Conservation (phyloP, 805 yeast species). For the Diddensiella caesifluorescens region DNA sequence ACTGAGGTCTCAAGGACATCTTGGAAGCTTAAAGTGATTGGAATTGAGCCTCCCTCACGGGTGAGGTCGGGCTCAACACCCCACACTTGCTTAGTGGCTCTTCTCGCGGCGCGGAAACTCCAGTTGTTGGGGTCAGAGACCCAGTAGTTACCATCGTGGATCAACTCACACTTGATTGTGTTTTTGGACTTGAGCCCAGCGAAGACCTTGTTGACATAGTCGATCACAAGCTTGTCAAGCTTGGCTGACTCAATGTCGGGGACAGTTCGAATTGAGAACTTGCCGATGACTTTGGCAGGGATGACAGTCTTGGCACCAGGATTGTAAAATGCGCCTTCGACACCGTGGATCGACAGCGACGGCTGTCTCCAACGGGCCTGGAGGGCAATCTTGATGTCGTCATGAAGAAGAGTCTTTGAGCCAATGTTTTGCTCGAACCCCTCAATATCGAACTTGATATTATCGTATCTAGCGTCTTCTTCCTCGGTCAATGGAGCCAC, state of each 20-base stretch:
- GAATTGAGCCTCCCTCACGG: slow-evolving; percentile 99
- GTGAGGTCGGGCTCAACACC: slow-evolving; percentile 93
- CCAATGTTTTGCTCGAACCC: slow-evolving; percentile 89
- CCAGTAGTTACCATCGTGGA: slow-evolving; percentile 98
- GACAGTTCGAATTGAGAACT: slow-evolving; percentile 95
- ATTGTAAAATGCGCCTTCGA: slow-evolving; percentile 94
- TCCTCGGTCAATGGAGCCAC: slow-evolving; percentile 85
- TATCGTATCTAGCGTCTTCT: slow-evolving; percentile 75
- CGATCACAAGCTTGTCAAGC: slow-evolving; percentile 70
- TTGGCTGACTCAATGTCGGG: slow-evolving; percentile 83
- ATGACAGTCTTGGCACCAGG: slow-evolving; percentile 98
- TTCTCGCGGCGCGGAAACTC: slow-evolving; percentile 86
- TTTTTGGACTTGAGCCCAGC: slow-evolving; percentile 71
- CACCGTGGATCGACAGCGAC: slow-evolving; percentile 90
- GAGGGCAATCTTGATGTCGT: slow-evolving; percentile 74
- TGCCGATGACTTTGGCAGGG: slow-evolving; percentile 90
- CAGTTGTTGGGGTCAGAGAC: slow-evolving; percentile 89
- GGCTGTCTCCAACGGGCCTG: slow-evolving; percentile 99
- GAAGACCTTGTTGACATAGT: slow-evolving; percentile 63
- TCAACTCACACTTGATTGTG: slow-evolving; percentile 60
- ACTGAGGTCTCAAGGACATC: slow-evolving; percentile 79
- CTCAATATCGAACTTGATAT: slow-evolving; percentile 75
- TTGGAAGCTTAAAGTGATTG: slow-evolving; percentile 92
- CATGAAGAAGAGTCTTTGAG: slow-evolving; percentile 73
- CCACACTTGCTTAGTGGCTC: slow-evolving; percentile 94